Evolutionary conservation across 2,329 filamentous ascomycete species (phyloP).

Genomic region (Coniochaeta pulveracea): DNA sequence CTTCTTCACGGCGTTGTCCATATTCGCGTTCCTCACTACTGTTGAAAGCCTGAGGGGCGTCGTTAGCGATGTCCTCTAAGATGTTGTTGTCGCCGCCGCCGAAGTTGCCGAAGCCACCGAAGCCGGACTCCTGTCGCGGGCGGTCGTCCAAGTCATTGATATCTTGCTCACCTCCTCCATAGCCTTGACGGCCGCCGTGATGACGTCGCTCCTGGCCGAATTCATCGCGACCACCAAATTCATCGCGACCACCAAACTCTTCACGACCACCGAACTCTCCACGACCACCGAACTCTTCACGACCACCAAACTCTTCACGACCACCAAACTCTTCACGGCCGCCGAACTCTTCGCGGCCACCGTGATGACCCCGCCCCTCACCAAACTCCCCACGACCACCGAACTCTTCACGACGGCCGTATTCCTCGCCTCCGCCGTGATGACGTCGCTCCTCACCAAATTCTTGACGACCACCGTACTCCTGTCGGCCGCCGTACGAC

Average conservation of each 20-base stretch:
- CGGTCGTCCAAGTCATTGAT: too few species aligned
- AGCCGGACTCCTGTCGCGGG: slow-evolving; percentile 5
- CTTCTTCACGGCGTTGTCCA: slow-evolving; percentile 7
- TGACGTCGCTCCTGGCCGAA: too few species aligned
- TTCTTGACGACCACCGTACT: slow-evolving; percentile 9
- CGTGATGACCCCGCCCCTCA: too few species aligned
- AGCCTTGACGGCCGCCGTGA: too few species aligned
- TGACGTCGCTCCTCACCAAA: slow-evolving; percentile 5
- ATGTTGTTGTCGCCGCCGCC: too few species aligned
- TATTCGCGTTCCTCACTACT: slow-evolving; percentile 3
- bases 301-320: too few species aligned
- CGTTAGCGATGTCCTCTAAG: slow-evolving; percentile 3
- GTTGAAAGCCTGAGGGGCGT: slow-evolving; percentile 4
- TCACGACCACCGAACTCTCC: slow-evolving; percentile 1
- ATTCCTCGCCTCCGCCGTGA: background rate
- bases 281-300: slow-evolving; percentile 6
- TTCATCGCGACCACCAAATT: too few species aligned
- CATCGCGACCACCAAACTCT: slow-evolving; percentile 3
- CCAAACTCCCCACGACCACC: slow-evolving; percentile 2
- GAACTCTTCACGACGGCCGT: slow-evolving; percentile 9
- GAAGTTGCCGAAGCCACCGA: slow-evolving; percentile 6
- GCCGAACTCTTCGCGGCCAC: slow-evolving; percentile 1
- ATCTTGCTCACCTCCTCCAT: too few species aligned
- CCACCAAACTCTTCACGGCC: slow-evolving; percentile 6
- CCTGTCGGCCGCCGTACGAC: slow-evolving; percentile 3